Percentiles rank a stretch among this genome's conserved stretches.
Evolutionary conservation across 306 rosid genomes (phyloP).

Genomic region (Mimosa bimucronata): DNA sequence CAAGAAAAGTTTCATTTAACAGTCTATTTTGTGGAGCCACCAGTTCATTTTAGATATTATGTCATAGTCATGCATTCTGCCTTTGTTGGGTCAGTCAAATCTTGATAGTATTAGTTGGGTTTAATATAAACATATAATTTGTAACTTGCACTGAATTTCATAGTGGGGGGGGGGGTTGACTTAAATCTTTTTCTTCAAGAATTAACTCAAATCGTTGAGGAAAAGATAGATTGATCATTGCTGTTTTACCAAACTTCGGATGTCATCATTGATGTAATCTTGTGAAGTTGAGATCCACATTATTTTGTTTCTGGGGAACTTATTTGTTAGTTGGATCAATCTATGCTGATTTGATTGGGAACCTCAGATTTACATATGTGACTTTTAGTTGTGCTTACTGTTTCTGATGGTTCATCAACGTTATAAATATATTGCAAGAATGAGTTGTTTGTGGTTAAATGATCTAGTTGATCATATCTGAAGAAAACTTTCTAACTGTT

Average conservation of each 20-base stretch:
- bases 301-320: not conserved
- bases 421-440: not conserved
- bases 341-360: constrained; percentile 2
- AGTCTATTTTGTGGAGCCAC: not conserved
- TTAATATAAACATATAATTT: not conserved
- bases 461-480: not conserved
- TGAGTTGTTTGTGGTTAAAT: not conserved
- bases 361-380: constrained; percentile 8
- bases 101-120: not conserved
- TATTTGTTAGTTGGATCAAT: not conserved
- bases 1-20: not conserved
- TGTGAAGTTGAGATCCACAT: constrained; percentile 10
- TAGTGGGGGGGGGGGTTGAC: not conserved
- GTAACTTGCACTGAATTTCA: not conserved
- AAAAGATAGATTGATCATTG: not conserved
- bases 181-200: not conserved
- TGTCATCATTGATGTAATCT: constrained; percentile 24
- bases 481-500: not conserved
- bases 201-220: not conserved
- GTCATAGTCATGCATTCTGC: not conserved
- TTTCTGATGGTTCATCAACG: not conserved
- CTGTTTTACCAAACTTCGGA: constrained; percentile 26
- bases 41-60: not conserved
- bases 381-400: not conserved
- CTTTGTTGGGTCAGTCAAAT: not conserved